Evolutionary conservation across 331 rosid species (phyloP), one percentile per base, ranked within the genome.

Genomic region (Quercus tomentella): DNA sequence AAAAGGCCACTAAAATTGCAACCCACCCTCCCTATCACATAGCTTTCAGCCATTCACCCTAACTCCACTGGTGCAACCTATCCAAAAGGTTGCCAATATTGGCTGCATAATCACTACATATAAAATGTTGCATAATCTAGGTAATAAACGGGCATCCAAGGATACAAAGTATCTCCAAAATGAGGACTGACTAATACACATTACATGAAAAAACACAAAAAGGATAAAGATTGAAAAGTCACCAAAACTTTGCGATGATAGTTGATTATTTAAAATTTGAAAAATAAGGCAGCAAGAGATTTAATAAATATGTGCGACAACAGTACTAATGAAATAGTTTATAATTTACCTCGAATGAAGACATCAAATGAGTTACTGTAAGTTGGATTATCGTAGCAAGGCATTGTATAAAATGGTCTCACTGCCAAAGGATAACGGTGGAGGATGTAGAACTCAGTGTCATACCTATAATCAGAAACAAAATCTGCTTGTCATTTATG

Each of bases 321-420:
- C 1, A 54, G 6, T 30, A 17, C 17, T 21, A 75, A 76, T 37
- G 70, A 31, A 56, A 70, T 12, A 62, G 76, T 73, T 25, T 26
- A 56, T 26, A 60, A 60, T 66, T 83, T 87, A 93, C 99, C 99
- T 83, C 99, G 88, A 74, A 96, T 96, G 43, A 96, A 96, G 84
- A 91, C 99, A 28, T 96, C 98, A 75, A 96, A 96, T 2, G 99
- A 96, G 87, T 96, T 91, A 41, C 93, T 90, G 87, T 96, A 96
- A 6, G 76, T 72, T 6, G 84, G 86, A 76, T 93, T 88, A 74
- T 96, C 99, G 20, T 80, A 74, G 91, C 97, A 91, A 78, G 99
- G 99, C 98, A 93, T 93, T 1, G 99, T 96, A 76, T 96, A 96
- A 82, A 96, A 96, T 49, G 99, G 98, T 83, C 99, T 87, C 54